Percentiles rank a stretch among this genome's conserved stretches.
Conservation (phyloP, 768 basidiomycete species). For the Leucocoprinus leucothites region DNA sequence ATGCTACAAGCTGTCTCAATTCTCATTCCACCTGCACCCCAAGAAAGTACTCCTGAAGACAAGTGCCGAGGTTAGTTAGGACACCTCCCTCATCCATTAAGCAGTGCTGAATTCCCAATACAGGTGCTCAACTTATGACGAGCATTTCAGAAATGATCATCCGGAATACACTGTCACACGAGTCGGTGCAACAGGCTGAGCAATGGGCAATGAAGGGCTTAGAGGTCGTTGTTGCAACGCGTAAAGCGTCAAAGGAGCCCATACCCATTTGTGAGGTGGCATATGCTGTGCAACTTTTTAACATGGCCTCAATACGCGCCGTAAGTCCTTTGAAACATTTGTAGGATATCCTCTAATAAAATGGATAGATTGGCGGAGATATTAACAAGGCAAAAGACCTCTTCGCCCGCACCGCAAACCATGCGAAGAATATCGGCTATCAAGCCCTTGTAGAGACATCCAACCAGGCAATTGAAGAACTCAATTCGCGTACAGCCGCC, state of each 20-base stretch:
- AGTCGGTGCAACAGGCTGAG: constrained; percentile 46
- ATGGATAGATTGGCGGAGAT: constrained; percentile 36
- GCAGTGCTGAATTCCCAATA: neutral
- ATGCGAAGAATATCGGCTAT: constrained; percentile 34
- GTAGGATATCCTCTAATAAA: neutral
- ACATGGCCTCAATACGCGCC: constrained; percentile 55
- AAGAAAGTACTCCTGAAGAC: constrained; percentile 39
- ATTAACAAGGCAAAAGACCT: constrained; percentile 29
- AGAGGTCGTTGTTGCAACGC: constrained; percentile 26
- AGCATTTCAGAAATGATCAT: constrained; percentile 41
- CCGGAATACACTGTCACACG: constrained; percentile 26
- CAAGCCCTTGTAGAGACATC: constrained; percentile 15
- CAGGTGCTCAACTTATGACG: constrained; percentile 47
- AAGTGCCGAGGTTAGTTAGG: constrained; percentile 51
- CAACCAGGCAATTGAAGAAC: constrained; percentile 10
- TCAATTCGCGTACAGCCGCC: constrained; percentile 11
- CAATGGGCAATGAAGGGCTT: constrained; percentile 54
- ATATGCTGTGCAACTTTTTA: constrained; percentile 57
- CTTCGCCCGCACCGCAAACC: constrained; percentile 25
- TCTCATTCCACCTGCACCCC: constrained; percentile 47
- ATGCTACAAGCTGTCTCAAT: constrained; percentile 66
- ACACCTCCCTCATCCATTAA: neutral
- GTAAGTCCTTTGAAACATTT: constrained; percentile 21
- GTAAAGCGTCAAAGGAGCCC: constrained; percentile 21
- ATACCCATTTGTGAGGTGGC: constrained; percentile 47